Evolutionary conservation across 2,329 filamentous ascomycete genomes (phyloP).

Genomic region (Sphaerulina vaccinii): DNA sequence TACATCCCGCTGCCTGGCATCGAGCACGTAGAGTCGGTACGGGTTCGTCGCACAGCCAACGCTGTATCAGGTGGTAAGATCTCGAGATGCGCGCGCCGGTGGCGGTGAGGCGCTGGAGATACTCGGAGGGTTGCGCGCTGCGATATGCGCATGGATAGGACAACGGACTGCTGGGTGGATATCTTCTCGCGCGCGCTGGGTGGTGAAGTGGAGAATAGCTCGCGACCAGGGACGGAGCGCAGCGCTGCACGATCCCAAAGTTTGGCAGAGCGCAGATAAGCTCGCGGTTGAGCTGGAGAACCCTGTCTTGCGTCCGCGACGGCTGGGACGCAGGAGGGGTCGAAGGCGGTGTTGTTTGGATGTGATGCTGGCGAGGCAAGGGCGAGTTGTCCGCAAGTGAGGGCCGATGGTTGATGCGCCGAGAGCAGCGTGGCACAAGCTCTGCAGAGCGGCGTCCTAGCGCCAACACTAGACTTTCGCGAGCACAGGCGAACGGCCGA

Average conservation of each 20-base stretch:
- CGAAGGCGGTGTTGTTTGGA: constrained; percentile 13
- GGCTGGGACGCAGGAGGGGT: constrained; percentile 17
- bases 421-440: constrained; percentile 6
- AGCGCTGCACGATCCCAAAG: constrained; percentile 25
- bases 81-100: constrained; percentile 28
- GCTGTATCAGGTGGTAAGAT: constrained; percentile 23
- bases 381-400: constrained; percentile 10
- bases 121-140: constrained; percentile 22
- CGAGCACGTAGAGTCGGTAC: constrained; percentile 20
- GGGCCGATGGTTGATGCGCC: constrained; percentile 10
- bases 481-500: not conserved
- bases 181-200: constrained; percentile 16
- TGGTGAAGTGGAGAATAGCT: constrained; percentile 20
- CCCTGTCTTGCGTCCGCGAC: constrained; percentile 17
- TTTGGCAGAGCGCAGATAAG: constrained; percentile 20
- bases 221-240: constrained; percentile 25
- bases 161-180: constrained; percentile 4
- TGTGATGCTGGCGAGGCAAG: constrained; percentile 10
- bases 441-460: constrained; percentile 2
- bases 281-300: constrained; percentile 22
- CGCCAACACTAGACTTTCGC: not conserved
- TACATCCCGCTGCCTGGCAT: constrained; percentile 36
- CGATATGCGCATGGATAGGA: constrained; percentile 23
- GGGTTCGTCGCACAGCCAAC: constrained; percentile 27
- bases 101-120: constrained; percentile 33